Percentiles rank a stretch among this genome's conserved stretches.
phyloP scores from a whole-genome alignment of 2,329 filamentous ascomycete species.

The Hypoxylon rubiginosum region DNA sequence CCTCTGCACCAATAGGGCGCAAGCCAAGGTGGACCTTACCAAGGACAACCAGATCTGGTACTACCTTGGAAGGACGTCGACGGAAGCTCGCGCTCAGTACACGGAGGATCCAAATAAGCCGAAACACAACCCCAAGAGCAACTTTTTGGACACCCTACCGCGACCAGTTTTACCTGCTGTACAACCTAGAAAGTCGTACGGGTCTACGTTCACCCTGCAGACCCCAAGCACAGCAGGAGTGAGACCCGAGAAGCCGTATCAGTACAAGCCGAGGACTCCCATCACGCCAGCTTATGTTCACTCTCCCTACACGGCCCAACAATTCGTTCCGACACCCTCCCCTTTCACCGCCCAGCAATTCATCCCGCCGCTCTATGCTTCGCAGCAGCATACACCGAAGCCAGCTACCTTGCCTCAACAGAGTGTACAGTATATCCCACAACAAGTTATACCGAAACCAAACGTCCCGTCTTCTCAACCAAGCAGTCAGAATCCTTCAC shows the following conservation, averaged over 20 bases:
- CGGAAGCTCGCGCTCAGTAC: slow-evolving; percentile 91
- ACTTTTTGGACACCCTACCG: slow-evolving; percentile 78
- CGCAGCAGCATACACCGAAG: slow-evolving; percentile 16
- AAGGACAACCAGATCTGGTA: slow-evolving; percentile 86
- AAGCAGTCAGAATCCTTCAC: slow-evolving; percentile 3
- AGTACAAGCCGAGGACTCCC: slow-evolving; percentile 52
- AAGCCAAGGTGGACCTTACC: slow-evolving; percentile 77
- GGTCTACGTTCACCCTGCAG: slow-evolving; percentile 47
- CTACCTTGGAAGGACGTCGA: slow-evolving; percentile 88
- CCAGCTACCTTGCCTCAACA: slow-evolving; percentile 15
- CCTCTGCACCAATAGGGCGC: slow-evolving; percentile 65
- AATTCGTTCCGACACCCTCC: slow-evolving; percentile 51
- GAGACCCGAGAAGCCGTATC: slow-evolving; percentile 53
- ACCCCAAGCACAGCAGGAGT: slow-evolving; percentile 27
- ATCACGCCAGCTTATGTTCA: slow-evolving; percentile 42
- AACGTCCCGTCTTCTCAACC: slow-evolving; percentile 20
- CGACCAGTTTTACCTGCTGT: slow-evolving; percentile 57
- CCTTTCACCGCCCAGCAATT: slow-evolving; percentile 47
- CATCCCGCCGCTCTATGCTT: slow-evolving; percentile 21
- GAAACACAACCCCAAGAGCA: slow-evolving; percentile 76
- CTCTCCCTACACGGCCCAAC: slow-evolving; percentile 54
- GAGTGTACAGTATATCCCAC: slow-evolving; percentile 15
- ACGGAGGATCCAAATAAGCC: slow-evolving; percentile 77
- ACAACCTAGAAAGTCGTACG: slow-evolving; percentile 48
- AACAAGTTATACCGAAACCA: slow-evolving; percentile 22